A percentile compares a stretch with the other conserved stretches of the same genome.
Evolutionary conservation across 805 yeast species (phyloP).

Genomic region (Yarrowia phangngaensis): DNA sequence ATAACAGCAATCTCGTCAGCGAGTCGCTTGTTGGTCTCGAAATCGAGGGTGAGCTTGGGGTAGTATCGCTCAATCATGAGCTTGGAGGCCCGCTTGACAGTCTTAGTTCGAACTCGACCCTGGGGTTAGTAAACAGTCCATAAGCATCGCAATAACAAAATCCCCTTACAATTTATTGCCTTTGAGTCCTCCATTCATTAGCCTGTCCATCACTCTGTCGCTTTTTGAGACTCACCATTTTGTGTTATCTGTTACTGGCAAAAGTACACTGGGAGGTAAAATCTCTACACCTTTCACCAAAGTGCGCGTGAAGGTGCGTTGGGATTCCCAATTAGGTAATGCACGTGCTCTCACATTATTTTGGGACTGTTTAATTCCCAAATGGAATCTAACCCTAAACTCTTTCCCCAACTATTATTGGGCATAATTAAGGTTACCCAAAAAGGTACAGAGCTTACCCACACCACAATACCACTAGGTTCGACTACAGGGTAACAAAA

Average conservation of each 20-base stretch:
- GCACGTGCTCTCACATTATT: constrained; percentile 6
- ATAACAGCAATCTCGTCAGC: constrained; percentile 97
- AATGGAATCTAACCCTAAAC: constrained; percentile 15
- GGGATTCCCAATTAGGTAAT: constrained; percentile 25
- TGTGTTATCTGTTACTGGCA: constrained; percentile 26
- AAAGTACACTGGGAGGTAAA: constrained; percentile 25
- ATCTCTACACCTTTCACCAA: constrained; percentile 24
- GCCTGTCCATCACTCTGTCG: constrained; percentile 19
- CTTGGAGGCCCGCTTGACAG: constrained; percentile 99
- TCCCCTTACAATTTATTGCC: no score
- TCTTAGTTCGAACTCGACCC: constrained; percentile 99
- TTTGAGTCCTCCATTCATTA: no score
- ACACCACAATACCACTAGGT: no score
- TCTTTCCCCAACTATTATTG: not conserved
- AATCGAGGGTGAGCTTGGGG: constrained; percentile 99
- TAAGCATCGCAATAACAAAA: not conserved
- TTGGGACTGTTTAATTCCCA: constrained; percentile 9
- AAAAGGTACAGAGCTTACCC: no score
- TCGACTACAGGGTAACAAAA: no score
- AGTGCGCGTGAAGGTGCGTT: constrained; percentile 22
- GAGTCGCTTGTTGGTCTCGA: constrained; percentile 99
- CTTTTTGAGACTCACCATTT: constrained; percentile 23
- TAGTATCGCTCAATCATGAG: constrained; percentile 98
- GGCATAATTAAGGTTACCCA: no score
- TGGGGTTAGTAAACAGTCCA: constrained; percentile 38